Percentiles rank a stretch among this genome's conserved stretches.
Evolutionary conservation across 176 grass and related monocot genomes (phyloP).

Genomic region (Otatea glauca): DNA sequence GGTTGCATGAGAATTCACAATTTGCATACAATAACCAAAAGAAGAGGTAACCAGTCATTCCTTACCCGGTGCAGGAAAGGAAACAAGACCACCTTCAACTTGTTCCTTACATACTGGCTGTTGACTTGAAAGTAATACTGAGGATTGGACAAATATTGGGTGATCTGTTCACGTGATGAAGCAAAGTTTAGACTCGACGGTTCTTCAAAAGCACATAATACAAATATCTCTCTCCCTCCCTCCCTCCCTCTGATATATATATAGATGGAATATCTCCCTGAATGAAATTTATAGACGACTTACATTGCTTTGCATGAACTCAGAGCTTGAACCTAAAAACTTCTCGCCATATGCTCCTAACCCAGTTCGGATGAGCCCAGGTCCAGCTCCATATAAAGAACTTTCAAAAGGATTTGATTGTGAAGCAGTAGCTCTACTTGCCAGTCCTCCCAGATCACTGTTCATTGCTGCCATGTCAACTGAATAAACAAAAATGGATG

Average conservation of each 20-base stretch:
- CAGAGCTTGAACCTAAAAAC: constrained; percentile 72
- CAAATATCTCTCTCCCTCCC: no score
- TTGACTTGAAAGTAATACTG: constrained; percentile 96
- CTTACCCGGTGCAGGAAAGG: constrained; percentile 86
- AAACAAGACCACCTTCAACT: no score
- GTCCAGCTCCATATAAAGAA: constrained; percentile 76
- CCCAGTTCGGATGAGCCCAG: constrained; percentile 70
- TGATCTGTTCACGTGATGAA: constrained; percentile 53
- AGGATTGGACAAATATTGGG: constrained; percentile 68
- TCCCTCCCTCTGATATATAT: no score
- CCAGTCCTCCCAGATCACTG: constrained; percentile 43
- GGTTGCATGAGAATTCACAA: background rate
- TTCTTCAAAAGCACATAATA: background rate
- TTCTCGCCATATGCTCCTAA: constrained; percentile 72
- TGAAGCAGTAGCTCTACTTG: constrained; percentile 23
- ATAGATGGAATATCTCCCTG: no score
- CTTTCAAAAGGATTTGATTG: constrained; percentile 70
- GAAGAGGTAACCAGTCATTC: background rate
- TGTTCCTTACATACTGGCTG: no score
- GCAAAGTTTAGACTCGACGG: background rate
- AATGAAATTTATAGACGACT: background rate
- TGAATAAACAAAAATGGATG: background rate
- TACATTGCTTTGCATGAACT: constrained; percentile 93
- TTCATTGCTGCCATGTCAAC: constrained; percentile 47
- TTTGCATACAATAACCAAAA: background rate